phyloP scores from a whole-genome alignment of 1,284 basidiomycete species.

The Trichosporon ovoides region DNA sequence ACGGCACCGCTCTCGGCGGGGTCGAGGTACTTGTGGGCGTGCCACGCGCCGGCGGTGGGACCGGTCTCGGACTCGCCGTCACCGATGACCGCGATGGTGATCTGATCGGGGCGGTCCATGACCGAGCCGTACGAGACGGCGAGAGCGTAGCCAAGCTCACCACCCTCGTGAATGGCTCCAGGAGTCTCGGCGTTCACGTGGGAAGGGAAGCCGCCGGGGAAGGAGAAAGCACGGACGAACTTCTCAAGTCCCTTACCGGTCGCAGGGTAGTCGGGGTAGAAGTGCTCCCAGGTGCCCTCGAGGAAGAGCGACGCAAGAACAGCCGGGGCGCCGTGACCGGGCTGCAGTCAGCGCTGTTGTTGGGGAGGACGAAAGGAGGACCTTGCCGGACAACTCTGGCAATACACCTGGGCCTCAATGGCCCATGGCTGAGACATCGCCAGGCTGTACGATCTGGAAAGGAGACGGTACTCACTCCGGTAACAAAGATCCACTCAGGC shows the following conservation, averaged over 20 bases:
- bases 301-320: constrained; percentile 75
- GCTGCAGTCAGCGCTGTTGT: constrained; percentile 44
- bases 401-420: too few relatives aligned
- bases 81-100: constrained; percentile 69
- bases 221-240: constrained; percentile 50
- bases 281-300: constrained; percentile 81
- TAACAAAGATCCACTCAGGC: constrained; percentile 57
- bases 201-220: constrained; percentile 52
- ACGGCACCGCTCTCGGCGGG: constrained; percentile 86
- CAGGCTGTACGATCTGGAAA: neutral
- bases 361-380: too few relatives aligned
- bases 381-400: too few relatives aligned
- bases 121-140: constrained; percentile 69
- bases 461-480: constrained; percentile 34
- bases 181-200: constrained; percentile 66
- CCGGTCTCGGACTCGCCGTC: constrained; percentile 86
- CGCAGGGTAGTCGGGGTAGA: constrained; percentile 67
- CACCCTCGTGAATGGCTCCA: constrained; percentile 81
- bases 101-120: constrained; percentile 81
- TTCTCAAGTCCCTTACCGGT: constrained; percentile 60
- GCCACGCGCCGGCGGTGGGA: constrained; percentile 75
- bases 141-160: constrained; percentile 83
- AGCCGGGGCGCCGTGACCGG: constrained; percentile 76
- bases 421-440: too few relatives aligned
- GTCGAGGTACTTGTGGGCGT: constrained; percentile 77